These are phyloP conservation scores for Chernovozyma sophiae-reginae DNA, from an alignment of 1,139 yeast genomes.

Conservation along the genomic window DNA sequence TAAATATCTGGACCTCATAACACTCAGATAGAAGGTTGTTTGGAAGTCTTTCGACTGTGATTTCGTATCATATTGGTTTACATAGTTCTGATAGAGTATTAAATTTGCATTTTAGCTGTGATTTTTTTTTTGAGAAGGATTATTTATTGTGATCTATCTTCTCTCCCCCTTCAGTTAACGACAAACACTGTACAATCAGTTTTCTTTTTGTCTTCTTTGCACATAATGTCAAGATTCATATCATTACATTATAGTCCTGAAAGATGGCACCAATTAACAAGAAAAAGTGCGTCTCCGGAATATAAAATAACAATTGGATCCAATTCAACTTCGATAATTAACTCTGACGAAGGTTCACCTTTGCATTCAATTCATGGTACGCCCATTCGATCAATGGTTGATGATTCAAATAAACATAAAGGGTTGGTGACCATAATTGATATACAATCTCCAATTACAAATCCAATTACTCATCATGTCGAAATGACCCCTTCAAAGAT, in stretches of 20 bases:
- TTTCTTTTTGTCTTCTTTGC: too few relatives aligned
- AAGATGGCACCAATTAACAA: conserved; percentile 1
- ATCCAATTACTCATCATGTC: background rate
- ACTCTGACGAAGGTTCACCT: conserved; percentile 1
- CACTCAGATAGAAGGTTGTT: too few relatives aligned
- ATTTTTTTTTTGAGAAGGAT: too few relatives aligned
- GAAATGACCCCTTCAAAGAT: conserved; percentile 5
- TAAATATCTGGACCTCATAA: too few relatives aligned
- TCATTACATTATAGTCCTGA: conserved; percentile 5
- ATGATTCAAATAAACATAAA: background rate
- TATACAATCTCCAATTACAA: background rate
- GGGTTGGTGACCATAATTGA: conserved; percentile 1
- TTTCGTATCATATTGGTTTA: too few relatives aligned
- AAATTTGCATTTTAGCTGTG: too few relatives aligned
- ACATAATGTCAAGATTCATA: conserved; percentile 7
- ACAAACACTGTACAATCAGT: too few relatives aligned
- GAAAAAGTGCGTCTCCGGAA: background rate
- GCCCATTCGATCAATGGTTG: background rate
- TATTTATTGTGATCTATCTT: too few relatives aligned
- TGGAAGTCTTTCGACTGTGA: too few relatives aligned
- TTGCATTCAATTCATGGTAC: background rate
- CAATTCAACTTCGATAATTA: background rate
- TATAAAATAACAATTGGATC: background rate
- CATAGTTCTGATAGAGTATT: too few relatives aligned
- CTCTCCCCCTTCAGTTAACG: too few relatives aligned